phyloP scores from a whole-genome alignment of 2,329 filamentous ascomycete genomes.

The Pezicula rhizophila region DNA sequence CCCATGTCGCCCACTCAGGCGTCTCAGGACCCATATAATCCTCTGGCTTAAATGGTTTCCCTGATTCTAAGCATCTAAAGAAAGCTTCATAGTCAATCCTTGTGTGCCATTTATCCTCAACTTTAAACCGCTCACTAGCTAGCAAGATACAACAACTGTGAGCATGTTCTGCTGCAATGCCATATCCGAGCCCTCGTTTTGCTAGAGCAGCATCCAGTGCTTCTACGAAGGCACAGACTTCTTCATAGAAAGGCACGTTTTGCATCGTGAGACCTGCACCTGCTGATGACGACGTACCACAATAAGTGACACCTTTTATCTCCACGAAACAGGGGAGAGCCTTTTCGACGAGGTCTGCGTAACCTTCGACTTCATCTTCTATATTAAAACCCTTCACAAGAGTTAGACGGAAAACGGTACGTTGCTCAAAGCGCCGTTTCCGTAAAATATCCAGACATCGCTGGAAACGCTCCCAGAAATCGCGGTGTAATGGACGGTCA shows the following conservation, averaged over 20 bases:
- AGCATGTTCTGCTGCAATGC: slow-evolving; percentile 89
- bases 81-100: slow-evolving; percentile 86
- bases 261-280: slow-evolving; percentile 90
- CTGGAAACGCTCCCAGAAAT: slow-evolving; percentile 96
- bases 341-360: slow-evolving; percentile 80
- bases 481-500: slow-evolving; percentile 84
- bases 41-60: slow-evolving; percentile 68
- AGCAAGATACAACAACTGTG: slow-evolving; percentile 91
- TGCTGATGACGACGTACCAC: slow-evolving; percentile 79
- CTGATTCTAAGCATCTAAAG: slow-evolving; percentile 74
- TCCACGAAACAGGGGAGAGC: slow-evolving; percentile 89
- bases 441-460: slow-evolving; percentile 84
- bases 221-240: slow-evolving; percentile 76
- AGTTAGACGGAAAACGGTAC: slow-evolving; percentile 90
- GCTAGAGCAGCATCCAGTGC: slow-evolving; percentile 65
- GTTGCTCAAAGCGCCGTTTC: slow-evolving; percentile 75
- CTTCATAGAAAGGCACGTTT: slow-evolving; percentile 93
- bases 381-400: slow-evolving; percentile 98
- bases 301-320: slow-evolving; percentile 95
- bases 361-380: slow-evolving; percentile 85
- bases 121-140: slow-evolving; percentile 73
- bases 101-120: slow-evolving; percentile 80
- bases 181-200: slow-evolving; percentile 70
- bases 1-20: slow-evolving; percentile 92
- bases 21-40: slow-evolving; percentile 85